Evolutionary conservation across 148 eudicot genomes (phyloP).

Genomic region (Bassia scoparia): DNA sequence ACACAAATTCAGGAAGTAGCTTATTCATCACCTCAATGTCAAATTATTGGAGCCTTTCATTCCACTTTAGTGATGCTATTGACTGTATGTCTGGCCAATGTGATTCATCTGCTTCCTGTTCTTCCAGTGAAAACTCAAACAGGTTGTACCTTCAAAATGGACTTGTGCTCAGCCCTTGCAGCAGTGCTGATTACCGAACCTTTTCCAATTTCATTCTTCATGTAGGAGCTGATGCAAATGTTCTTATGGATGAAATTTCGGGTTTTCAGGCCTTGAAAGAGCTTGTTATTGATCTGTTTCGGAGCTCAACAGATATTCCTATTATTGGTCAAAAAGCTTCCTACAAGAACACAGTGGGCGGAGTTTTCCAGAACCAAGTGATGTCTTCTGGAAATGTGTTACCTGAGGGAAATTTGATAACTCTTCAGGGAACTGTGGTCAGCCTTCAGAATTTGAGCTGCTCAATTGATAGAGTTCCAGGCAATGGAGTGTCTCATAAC

Average conservation of each 20-base stretch:
- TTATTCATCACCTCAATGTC: slow-evolving; percentile 37
- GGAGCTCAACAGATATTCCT: slow-evolving; percentile 23
- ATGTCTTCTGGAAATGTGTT: slow-evolving; percentile 29
- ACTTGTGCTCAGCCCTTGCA: slow-evolving; percentile 28
- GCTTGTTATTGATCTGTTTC: slow-evolving; percentile 26
- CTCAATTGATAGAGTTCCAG: slow-evolving; percentile 19
- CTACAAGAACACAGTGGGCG: slow-evolving; percentile 16
- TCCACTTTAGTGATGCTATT: slow-evolving; percentile 38
- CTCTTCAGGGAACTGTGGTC: slow-evolving; percentile 61
- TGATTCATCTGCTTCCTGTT: slow-evolving; percentile 19
- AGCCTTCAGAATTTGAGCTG: slow-evolving; percentile 40
- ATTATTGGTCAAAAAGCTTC: slow-evolving; percentile 22
- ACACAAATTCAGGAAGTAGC: slow-evolving; percentile 31
- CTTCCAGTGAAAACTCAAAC: slow-evolving; percentile 21
- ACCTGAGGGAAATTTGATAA: slow-evolving; percentile 61
- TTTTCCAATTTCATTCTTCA: slow-evolving; percentile 47
- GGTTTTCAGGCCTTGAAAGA: slow-evolving; percentile 32
- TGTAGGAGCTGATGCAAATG: slow-evolving; percentile 37
- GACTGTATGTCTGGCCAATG: slow-evolving; percentile 25
- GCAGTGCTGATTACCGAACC: slow-evolving; percentile 26
- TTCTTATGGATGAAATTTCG: slow-evolving; percentile 31
- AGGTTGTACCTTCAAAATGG: slow-evolving; percentile 28
- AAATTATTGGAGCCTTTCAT: slow-evolving; percentile 49
- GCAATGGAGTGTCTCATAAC: slow-evolving; percentile 23
- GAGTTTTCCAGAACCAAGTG: slow-evolving; percentile 28